Conservation (phyloP, 2,329 filamentous ascomycete genomes). For the Fusarium cicatricum region DNA sequence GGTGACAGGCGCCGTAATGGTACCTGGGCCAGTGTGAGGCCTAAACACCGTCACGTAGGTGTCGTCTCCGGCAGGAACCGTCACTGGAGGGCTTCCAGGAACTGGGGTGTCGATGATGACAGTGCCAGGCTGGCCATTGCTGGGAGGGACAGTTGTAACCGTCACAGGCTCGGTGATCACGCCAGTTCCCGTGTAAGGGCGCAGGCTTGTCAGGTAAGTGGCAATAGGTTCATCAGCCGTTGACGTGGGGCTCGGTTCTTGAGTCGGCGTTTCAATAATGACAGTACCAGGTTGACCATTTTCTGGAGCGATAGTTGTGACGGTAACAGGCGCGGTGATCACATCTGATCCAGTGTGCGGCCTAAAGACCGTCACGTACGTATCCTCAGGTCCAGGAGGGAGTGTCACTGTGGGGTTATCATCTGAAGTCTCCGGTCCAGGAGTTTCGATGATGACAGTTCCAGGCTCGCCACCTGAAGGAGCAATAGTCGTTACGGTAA, state of each 20-base stretch:
- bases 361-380: slow-evolving; percentile 23
- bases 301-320: slow-evolving; percentile 21
- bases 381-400: slow-evolving; percentile 16
- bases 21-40: slow-evolving; percentile 1
- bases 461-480: slow-evolving; percentile 15
- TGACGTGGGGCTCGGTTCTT: not conserved
- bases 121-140: slow-evolving; percentile 11
- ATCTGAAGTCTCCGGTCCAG: slow-evolving; percentile 2
- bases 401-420: slow-evolving; percentile 21
- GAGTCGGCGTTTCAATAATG: slow-evolving; percentile 25
- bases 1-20: slow-evolving; percentile 9
- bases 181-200: slow-evolving; percentile 6
- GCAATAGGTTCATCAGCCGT: slow-evolving; percentile 2
- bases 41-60: slow-evolving; percentile 17
- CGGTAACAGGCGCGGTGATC: not conserved
- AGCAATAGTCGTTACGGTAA: slow-evolving; percentile 15
- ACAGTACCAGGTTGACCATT: slow-evolving; percentile 25
- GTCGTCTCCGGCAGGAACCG: not conserved
- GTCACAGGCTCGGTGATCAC: slow-evolving; percentile 8
- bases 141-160: slow-evolving; percentile 5
- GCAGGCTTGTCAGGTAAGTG: slow-evolving; percentile 16
- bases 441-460: slow-evolving; percentile 27
- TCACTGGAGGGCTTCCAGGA: slow-evolving; percentile 1
- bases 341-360: not conserved
- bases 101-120: slow-evolving; percentile 18